phyloP scores from a whole-genome alignment of 1,284 basidiomycete genomes.

The Irpex lacteus region DNA sequence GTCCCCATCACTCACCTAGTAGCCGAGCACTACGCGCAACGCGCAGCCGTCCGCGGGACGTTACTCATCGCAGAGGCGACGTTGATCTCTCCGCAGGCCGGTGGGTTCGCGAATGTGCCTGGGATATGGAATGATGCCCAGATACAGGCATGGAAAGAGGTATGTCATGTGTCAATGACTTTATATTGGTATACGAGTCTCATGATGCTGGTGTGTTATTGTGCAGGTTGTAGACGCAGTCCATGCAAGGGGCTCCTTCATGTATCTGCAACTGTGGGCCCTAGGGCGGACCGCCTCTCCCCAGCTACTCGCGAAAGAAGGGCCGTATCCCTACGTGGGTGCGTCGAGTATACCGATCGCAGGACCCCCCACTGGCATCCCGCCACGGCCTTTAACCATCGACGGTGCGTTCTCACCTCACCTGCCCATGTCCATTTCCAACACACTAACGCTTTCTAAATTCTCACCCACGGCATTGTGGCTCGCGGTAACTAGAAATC shows the following conservation, averaged over 20 bases:
- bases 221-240: conserved; percentile 27
- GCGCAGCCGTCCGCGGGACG: conserved; percentile 37
- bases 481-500: conserved; percentile 9
- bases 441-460: too few relatives aligned
- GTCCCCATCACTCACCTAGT: conserved; percentile 21
- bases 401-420: conserved; percentile 15
- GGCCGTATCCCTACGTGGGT: conserved; percentile 29
- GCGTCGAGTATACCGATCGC: conserved; percentile 40
- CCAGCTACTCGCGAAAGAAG: conserved; percentile 25
- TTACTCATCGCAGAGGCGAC: conserved; percentile 47
- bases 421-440: too few relatives aligned
- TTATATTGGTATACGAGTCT: background rate
- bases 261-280: conserved; percentile 47
- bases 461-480: background rate
- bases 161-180: conserved; percentile 16
- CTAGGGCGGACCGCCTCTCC: conserved; percentile 37
- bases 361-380: conserved; percentile 21
- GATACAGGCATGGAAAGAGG: conserved; percentile 41
- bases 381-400: conserved; percentile 34
- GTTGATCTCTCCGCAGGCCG: conserved; percentile 35
- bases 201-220: background rate
- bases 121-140: conserved; percentile 42
- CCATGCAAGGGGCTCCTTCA: conserved; percentile 34
- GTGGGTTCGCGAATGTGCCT: conserved; percentile 34
- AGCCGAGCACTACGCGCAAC: conserved; percentile 39